phyloP scores from a whole-genome alignment of 345 rosid species.

The Garcia nutans region DNA sequence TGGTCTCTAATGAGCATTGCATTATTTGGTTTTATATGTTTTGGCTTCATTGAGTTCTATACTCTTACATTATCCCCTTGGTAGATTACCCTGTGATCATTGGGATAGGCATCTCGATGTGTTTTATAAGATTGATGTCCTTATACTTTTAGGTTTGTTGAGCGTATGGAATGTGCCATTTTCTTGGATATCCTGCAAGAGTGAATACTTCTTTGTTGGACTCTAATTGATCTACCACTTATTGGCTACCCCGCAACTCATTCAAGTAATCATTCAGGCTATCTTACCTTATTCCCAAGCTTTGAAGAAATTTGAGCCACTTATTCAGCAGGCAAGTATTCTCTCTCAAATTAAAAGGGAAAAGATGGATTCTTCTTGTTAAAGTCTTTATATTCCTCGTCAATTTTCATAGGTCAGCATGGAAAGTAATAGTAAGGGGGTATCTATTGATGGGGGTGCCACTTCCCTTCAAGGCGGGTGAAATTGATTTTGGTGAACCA shows the following conservation, averaged over 20 bases:
- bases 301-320: slow-evolving; percentile 91
- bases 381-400: slow-evolving; percentile 9
- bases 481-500: slow-evolving; percentile 98
- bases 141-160: slow-evolving; percentile 66
- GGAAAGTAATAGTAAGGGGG: slow-evolving; percentile 99
- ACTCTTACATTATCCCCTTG: neutral
- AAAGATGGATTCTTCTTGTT: neutral
- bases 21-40: neutral
- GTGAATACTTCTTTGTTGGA: slow-evolving; percentile 41
- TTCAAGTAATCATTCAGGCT: slow-evolving; percentile 54
- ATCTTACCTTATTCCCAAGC: slow-evolving; percentile 96
- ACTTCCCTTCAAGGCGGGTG: slow-evolving; percentile 87
- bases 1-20: neutral
- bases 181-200: slow-evolving; percentile 90
- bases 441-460: slow-evolving; percentile 84
- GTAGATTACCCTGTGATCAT: neutral
- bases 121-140: slow-evolving; percentile 2
- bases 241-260: slow-evolving; percentile 10
- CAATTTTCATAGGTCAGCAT: slow-evolving; percentile 70
- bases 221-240: slow-evolving; percentile 11
- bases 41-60: neutral
- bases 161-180: slow-evolving; percentile 94
- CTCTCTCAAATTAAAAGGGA: neutral
- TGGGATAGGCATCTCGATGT: neutral
- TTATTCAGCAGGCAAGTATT: slow-evolving; percentile 79